Evolutionary conservation across 2,329 filamentous ascomycete genomes (phyloP), one percentile per base, ranked within the genome.

Genomic region (Colletotrichum sp.): DNA sequence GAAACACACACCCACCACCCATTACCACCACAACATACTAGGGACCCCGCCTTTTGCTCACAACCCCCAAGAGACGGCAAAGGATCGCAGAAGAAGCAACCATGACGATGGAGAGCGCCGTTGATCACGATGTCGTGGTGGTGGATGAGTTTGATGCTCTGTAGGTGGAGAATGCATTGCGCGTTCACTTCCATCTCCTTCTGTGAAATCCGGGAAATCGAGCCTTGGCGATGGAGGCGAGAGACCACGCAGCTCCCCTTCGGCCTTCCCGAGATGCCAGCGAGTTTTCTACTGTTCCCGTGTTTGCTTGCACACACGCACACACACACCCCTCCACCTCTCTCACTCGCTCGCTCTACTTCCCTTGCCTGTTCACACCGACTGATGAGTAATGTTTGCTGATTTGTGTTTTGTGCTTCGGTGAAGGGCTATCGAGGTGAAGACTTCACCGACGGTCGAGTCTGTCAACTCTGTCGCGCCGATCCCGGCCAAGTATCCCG

Each of bases 131-230:
- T 73, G 78, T 89, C 72, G 82, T 89, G 54, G 76, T 83, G 33
- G 85, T 88, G 69, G 86, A 89, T 47, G 89, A 90, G 80, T 90
- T 90, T 76, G 88, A 90, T 78, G 88, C 88, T 58, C 81, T 90
- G 88, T 90, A 81, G 77, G 87, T 84, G 64, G 69, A 73, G 51
- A 55, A 51, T 27, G 66, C 69, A 59, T 64, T 69, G 62, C 63
- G 58, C 58, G 58, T 68, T 69, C 66, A 61, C 66, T 59, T 58
- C 54, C 24, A 54, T 34, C 29, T 51, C 29, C n/a, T 62, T 72
- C 36, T 31, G 51, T 16, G 33, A 8, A 64, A 24, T 16, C 27
- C 24, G 59, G 43, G 43, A 51, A 51, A 11, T 51, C 43, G 43
- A 51, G 43, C n/a, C 58, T 69, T 69, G 58, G 43, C 24, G 43